Percentiles rank a stretch among this genome's conserved stretches.
phyloP scores from a whole-genome alignment of 1,284 basidiomycete species.

The Tilletia caries region DNA sequence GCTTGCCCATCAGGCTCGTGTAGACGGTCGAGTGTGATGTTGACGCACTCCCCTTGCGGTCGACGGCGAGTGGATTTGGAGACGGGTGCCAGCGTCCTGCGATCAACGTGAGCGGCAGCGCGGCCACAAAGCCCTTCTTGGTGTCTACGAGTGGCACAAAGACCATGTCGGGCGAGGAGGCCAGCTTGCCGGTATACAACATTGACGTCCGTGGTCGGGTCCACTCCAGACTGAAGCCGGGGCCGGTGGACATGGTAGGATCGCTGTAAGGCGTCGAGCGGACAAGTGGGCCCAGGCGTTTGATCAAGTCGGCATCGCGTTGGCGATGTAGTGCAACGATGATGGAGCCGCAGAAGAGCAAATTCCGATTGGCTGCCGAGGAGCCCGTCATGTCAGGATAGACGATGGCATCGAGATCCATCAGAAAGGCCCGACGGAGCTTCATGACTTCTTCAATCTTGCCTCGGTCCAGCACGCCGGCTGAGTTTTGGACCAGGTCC shows the following conservation, averaged over 20 bases:
- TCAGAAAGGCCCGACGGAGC: neutral
- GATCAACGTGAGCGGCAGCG: neutral
- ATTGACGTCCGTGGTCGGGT: neutral
- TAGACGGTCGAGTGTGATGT: neutral
- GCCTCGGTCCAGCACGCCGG: neutral
- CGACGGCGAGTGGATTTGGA: neutral
- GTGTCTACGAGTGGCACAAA: neutral
- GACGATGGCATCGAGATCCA: slow-evolving; percentile 4
- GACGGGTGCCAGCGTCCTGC: slow-evolving; percentile 3
- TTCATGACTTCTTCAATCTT: neutral
- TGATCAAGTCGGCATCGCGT: neutral
- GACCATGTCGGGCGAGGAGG: neutral
- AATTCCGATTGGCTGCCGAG: neutral
- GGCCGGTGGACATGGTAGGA: neutral
- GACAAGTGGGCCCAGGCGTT: neutral
- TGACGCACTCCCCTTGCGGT: too few species aligned
- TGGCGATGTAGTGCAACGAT: neutral
- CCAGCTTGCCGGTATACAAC: neutral
- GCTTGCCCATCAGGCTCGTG: neutral
- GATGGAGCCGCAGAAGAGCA: slow-evolving; percentile 6
- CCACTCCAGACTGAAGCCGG: neutral
- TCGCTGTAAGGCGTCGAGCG: neutral
- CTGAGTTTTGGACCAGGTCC: slow-evolving; percentile 15
- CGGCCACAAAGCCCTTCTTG: neutral
- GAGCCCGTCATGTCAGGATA: neutral